phyloP scores from a whole-genome alignment of 257 asterid species.

The Gynochthodes officinalis region DNA sequence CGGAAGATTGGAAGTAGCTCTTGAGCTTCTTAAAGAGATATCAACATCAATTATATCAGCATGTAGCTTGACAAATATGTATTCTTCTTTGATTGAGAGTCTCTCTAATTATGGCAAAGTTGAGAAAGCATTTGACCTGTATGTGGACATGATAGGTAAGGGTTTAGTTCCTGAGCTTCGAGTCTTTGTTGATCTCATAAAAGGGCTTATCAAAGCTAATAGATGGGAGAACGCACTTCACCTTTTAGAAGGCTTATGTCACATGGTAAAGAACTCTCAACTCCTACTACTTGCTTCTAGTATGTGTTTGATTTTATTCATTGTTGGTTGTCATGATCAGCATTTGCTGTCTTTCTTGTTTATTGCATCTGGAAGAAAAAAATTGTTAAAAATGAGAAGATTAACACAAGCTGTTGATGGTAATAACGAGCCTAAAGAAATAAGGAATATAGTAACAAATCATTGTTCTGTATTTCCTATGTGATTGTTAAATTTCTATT shows the following conservation, averaged over 20 bases:
- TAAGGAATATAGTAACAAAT: background rate
- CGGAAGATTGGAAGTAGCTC: slow-evolving; percentile 71
- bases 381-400: background rate
- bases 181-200: slow-evolving; percentile 54
- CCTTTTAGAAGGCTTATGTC: slow-evolving; percentile 66
- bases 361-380: background rate
- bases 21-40: slow-evolving; percentile 62
- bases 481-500: background rate
- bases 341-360: background rate
- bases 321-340: background rate
- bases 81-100: slow-evolving; percentile 58
- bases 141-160: slow-evolving; percentile 44
- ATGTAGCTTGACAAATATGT: slow-evolving; percentile 33
- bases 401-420: background rate
- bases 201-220: slow-evolving; percentile 56
- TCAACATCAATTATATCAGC: slow-evolving; percentile 36
- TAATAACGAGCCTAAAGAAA: background rate
- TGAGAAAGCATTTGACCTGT: slow-evolving; percentile 68
- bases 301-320: background rate
- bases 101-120: slow-evolving; percentile 47
- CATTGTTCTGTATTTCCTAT: background rate
- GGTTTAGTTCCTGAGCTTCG: slow-evolving; percentile 64
- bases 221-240: slow-evolving; percentile 77
- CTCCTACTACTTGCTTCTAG: slow-evolving; percentile 1
- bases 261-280: slow-evolving; percentile 35